Evolutionary conservation across 2,329 filamentous ascomycete species (phyloP), one percentile per base, ranked within the genome.

Genomic region (Tolypocladium cylindrosporum): DNA sequence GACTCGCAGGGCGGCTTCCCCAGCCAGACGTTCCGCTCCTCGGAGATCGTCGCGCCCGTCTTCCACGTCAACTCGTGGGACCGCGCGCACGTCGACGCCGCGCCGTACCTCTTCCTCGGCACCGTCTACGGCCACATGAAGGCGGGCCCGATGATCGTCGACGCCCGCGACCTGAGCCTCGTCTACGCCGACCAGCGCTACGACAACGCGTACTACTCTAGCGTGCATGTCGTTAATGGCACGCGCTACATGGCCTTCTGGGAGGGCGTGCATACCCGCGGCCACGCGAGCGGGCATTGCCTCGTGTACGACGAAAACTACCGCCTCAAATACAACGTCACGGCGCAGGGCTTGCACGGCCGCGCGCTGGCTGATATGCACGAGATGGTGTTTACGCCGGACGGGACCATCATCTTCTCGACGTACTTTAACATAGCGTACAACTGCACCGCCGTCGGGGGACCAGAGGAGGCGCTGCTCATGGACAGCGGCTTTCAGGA

Each of bases 401-500:
- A 55, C 16, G 16, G 1, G 2, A 55, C 13, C 24, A 11, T 55
- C 53, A 43, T 43, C 27, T 55, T 55, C 53, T 55, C 53, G 21
- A 55, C 40, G 51, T 78, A 77, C 60, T 68, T 73, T 59, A 65
- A 65, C 37, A 64, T 71, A 9, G 57, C 63, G 7, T 67, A 63
- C n/a, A 65, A 74, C 59, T 63, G 69, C 39, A 68, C 65, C 0
- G 51, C 64, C 2, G 62, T 70, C 2, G 72, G 71, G 3, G 73
- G 72, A 2, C 64, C 68, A 2, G 55, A 58, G 16, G 64, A 71
- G 7, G 68, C 66, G 6, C 57, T 64, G 54, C 60, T 75, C 13
- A 64, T 70, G 57, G 71, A 74, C 55, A 71, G 68, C 56, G 70
- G 71, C 11, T 75, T 75, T 57, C 73, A 75, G 55, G 73, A 75